Conservation (phyloP, 2,329 filamentous ascomycete genomes). For the Tympanopsis confertula region DNA sequence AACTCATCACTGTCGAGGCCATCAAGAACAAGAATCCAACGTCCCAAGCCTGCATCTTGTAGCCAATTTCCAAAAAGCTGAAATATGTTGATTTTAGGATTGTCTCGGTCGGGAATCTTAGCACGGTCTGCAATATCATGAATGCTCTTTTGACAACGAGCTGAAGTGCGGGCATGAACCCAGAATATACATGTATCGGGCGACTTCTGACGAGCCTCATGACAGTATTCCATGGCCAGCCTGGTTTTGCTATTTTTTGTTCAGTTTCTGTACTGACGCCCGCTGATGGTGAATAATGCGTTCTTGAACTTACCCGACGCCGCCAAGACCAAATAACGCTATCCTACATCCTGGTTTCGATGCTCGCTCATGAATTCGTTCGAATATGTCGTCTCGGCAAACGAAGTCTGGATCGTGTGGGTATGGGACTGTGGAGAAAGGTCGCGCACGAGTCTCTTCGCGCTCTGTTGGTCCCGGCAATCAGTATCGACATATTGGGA, state of each 20-base stretch:
- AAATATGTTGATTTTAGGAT: constrained; percentile 18
- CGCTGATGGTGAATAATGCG: too few relatives aligned
- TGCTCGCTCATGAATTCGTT: constrained; percentile 15
- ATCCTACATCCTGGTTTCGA: constrained; percentile 3
- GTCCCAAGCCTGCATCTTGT: constrained; percentile 7
- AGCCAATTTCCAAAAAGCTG: constrained; percentile 16
- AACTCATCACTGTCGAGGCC: constrained; percentile 8
- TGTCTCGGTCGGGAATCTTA: constrained; percentile 14
- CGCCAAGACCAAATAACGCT: constrained; percentile 7
- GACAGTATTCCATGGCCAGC: constrained; percentile 21
- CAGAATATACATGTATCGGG: constrained; percentile 21
- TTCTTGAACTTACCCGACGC: constrained; percentile 7
- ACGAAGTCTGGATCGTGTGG: constrained; percentile 13
- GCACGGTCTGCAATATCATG: constrained; percentile 17
- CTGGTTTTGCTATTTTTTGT: constrained; percentile 14
- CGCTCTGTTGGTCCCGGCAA: too few relatives aligned
- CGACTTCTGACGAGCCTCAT: constrained; percentile 12
- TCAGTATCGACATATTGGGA: too few relatives aligned
- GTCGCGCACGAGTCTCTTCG: constrained; percentile 9
- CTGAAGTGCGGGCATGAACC: constrained; percentile 19
- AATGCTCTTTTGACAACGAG: constrained; percentile 19
- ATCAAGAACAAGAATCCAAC: constrained; percentile 10
- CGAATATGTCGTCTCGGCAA: constrained; percentile 9
- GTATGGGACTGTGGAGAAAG: constrained; percentile 14
- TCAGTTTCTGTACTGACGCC: constrained; percentile 1